A percentile compares a stretch with the other conserved stretches of the same genome.
Conservation (phyloP, 2,329 filamentous ascomycete species). For the Xylaria sp. region DNA sequence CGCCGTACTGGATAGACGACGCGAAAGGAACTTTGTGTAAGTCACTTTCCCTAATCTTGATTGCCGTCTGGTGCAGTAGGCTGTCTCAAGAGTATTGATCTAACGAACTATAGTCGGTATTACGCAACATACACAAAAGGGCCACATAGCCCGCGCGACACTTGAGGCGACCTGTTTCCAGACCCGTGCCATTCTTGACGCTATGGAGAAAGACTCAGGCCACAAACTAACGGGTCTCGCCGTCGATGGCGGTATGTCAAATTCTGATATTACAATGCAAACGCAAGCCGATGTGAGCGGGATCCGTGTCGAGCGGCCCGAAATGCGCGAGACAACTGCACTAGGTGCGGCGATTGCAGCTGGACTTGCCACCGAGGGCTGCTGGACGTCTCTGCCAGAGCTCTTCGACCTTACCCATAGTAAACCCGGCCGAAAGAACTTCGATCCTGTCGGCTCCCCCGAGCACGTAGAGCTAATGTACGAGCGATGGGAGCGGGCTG, state of each 20-base stretch:
- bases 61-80: not conserved
- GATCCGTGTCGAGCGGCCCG: conserved; percentile 81
- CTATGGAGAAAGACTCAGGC: conserved; percentile 86
- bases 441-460: conserved; percentile 67
- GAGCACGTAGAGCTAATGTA: conserved; percentile 52
- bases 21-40: conserved; percentile 83
- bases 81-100: conserved; percentile 1
- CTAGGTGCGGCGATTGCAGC: conserved; percentile 88
- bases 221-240: conserved; percentile 76
- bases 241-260: conserved; percentile 89
- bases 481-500: conserved; percentile 61
- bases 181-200: conserved; percentile 87
- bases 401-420: conserved; percentile 70
- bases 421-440: conserved; percentile 69
- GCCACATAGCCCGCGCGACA: conserved; percentile 87
- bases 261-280: conserved; percentile 89
- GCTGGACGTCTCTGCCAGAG: conserved; percentile 79
- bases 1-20: conserved; percentile 94
- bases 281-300: conserved; percentile 85
- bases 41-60: conserved; percentile 35
- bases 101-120: conserved; percentile 66
- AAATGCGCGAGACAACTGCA: conserved; percentile 90
- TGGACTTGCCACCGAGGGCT: conserved; percentile 74
- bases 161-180: conserved; percentile 93
- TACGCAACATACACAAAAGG: conserved; percentile 82